Base-by-base conservation (phyloP, 345 rosid species). In the Corymbia maculata region DNA sequence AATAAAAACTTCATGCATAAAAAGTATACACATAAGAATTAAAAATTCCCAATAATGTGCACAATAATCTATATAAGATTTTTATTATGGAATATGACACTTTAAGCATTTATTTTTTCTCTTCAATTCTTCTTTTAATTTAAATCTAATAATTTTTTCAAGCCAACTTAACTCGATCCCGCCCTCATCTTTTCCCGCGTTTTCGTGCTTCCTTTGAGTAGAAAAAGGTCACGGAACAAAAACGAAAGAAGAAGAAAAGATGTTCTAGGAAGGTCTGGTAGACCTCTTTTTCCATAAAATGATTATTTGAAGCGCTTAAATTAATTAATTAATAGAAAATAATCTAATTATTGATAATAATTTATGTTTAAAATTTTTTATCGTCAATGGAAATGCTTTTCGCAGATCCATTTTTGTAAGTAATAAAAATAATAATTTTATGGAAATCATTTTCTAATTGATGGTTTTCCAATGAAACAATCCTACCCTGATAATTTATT, bases 321-420 rank as follows among this genome's bases (percentile, higher is more conserved):
- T 53, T 21, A 53, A 50, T 53, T 19, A 53, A 53, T 19, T 2
- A 6, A 16, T 50, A 50, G 51, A 52, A 14, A 52, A 52, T 52
- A 52, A 52, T 52, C 16, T 52, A 14, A 16, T 53, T 53, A 53
- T 53, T 10, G 21, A 53, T 53, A 53, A 7, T 53, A 19, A 53
- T 53, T 19, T 53, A 21, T 19, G 8, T 7, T 8, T 8, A 19
- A 53, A 53, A 7, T 7, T 53, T 53, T 53, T 53, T 0, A 4
- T 8, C 4, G 2, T 21, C 59, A 8, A 53, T 57, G 10, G 11
- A 24, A 24, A 9, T 57, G 22, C n/a, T 57, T 57, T 57, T 57
- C 6, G 1, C 4, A 2, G 6, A 57, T 57, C 64, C 4, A 57
- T 57, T 22, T 4, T 9, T 1, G 0, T 22, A 24, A 57, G 2